phyloP scores from a whole-genome alignment of 257 asterid genomes.

The Salvia hispanica region DNA sequence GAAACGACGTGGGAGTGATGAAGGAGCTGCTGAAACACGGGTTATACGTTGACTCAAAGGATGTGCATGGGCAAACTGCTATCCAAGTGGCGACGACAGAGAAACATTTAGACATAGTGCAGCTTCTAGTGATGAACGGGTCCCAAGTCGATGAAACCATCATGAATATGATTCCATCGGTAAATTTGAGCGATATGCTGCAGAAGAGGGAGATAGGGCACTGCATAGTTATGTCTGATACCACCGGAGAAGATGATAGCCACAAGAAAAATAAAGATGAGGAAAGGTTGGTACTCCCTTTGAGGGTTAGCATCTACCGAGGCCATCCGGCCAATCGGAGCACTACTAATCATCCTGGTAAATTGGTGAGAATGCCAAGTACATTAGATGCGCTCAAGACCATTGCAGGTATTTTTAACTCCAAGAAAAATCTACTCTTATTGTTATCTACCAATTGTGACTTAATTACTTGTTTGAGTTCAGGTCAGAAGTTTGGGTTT shows the following conservation, averaged over 20 bases:
- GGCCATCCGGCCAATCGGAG: constrained; percentile 65
- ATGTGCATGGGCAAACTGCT: constrained; percentile 72
- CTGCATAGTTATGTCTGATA: constrained; percentile 45
- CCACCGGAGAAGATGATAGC: constrained; percentile 26
- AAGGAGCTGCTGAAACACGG: constrained; percentile 73
- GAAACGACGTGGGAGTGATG: constrained; percentile 54
- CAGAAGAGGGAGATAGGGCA: constrained; percentile 68
- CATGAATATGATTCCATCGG: constrained; percentile 36
- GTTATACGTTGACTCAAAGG: constrained; percentile 66
- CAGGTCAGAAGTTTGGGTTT: constrained; percentile 83
- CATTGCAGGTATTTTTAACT: constrained; percentile 54
- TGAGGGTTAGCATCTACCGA: constrained; percentile 70
- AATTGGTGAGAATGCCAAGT: constrained; percentile 57
- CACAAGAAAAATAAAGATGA: neutral
- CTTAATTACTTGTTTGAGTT: neutral
- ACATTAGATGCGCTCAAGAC: constrained; percentile 62
- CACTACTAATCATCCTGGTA: constrained; percentile 58
- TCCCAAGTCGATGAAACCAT: constrained; percentile 55
- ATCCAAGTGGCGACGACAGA: constrained; percentile 59
- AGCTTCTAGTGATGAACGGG: constrained; percentile 73
- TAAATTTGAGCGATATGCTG: constrained; percentile 51
- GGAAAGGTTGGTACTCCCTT: constrained; percentile 8
- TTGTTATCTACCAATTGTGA: too few relatives aligned
- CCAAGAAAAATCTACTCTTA: too few relatives aligned
- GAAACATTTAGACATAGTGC: constrained; percentile 62